phyloP scores from a whole-genome alignment of 1,284 basidiomycete species.

The Volvariella surrecta region DNA sequence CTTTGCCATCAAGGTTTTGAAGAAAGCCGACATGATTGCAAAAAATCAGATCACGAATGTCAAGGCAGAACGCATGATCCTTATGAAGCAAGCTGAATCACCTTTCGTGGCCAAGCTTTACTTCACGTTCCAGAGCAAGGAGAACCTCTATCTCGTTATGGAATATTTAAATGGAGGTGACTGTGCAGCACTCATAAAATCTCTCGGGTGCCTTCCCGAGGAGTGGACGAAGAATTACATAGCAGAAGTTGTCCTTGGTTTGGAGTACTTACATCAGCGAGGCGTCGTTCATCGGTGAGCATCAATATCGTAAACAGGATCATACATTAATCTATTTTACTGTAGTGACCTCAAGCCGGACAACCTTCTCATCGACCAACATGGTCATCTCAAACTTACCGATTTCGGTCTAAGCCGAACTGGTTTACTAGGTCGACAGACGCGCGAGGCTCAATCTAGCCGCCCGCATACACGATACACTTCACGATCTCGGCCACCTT shows the following conservation, averaged over 20 bases:
- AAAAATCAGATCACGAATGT: constrained; percentile 99
- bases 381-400: constrained; percentile 94
- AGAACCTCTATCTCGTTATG: constrained; percentile 98
- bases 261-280: constrained; percentile 91
- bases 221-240: constrained; percentile 97
- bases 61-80: constrained; percentile 98
- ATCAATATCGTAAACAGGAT: constrained; percentile 8
- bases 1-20: constrained; percentile 98
- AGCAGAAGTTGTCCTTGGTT: constrained; percentile 90
- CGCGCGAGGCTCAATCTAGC: constrained; percentile 65
- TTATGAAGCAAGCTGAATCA: constrained; percentile 99
- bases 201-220: constrained; percentile 86
- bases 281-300: constrained; percentile 94
- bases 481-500: constrained; percentile 68
- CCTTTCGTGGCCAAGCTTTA: constrained; percentile 99
- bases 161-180: constrained; percentile 98
- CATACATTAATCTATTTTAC: constrained; percentile 9
- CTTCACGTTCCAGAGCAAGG: constrained; percentile 99
- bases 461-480: constrained; percentile 50
- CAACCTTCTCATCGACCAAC: constrained; percentile 93
- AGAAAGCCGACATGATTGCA: constrained; percentile 99
- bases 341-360: constrained; percentile 94
- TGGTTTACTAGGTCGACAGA: constrained; percentile 94
- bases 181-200: constrained; percentile 94
- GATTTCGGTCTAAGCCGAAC: constrained; percentile 98